Base-by-base conservation (phyloP, 2,329 filamentous ascomycete species). In the Colletotrichum aenigma region DNA sequence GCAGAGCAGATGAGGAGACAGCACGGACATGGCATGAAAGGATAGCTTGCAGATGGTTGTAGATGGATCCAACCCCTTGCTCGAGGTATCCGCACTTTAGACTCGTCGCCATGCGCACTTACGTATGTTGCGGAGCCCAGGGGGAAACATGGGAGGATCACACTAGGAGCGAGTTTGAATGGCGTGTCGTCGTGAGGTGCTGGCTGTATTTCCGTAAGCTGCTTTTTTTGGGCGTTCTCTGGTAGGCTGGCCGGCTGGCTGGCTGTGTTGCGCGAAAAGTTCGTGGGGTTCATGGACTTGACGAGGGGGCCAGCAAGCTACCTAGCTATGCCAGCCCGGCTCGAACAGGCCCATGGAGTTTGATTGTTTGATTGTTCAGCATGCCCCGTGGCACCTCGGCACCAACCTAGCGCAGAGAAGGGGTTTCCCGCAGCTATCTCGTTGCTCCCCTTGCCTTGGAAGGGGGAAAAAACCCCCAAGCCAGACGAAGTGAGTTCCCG, bases 21-120 rank as follows among this genome's bases (percentile, higher is more conserved):
- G 30, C 30, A 69, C 13, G 43, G 38, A 30, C 34, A 69, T 69
- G 66, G 66, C 56, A 30, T 21, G 36, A 43, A 66, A 30, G 62
- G 43, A 52, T 67, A 56, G 56, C 48, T 36, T 30, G 34, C 15
- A 69, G 38, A 62, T n/a, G 43, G 16, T 60, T 36, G 15, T 32
- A 16, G 56, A 65, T 73, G 73, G 73, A 69, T 52, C 73, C 48
- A 16, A 21, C 43, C 62, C 69, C 62, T 66, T 43, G 64, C 24
- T 56, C 26, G 38, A 52, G 70, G 73, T 71, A 73, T 73, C 70
- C 70, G 73, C 64, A 69, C 73, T 73, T 73, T 73, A 73, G 58
- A 73, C 73, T 75, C 58, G 16, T 64, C 16, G 56, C 48, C 43
- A 60, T 75, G 58, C 69, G 32, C 48, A 58, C 69, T 75, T 75